phyloP scores from a whole-genome alignment of 352 stramenopile species.

The Globisporangium megalacanthum region DNA sequence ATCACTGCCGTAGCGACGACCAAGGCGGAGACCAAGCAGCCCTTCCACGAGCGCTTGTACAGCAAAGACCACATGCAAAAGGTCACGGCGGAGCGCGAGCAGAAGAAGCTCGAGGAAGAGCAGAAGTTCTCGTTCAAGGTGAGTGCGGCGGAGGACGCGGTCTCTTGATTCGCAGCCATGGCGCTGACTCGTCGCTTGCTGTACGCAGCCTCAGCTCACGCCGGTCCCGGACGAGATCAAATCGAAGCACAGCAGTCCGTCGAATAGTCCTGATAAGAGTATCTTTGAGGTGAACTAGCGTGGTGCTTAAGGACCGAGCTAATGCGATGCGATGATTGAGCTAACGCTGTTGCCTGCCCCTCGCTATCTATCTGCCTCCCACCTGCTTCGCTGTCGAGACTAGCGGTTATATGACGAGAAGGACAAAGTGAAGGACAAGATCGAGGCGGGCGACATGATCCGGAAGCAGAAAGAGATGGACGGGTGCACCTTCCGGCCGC shows the following conservation, averaged over 20 bases:
- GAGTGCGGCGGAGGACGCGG: neutral
- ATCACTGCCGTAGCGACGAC: slow-evolving; percentile 18
- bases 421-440: slow-evolving; percentile 73
- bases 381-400: slow-evolving; percentile 2
- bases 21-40: slow-evolving; percentile 31
- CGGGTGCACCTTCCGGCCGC: slow-evolving; percentile 73
- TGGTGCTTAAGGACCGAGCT: slow-evolving; percentile 5
- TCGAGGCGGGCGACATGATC: slow-evolving; percentile 62
- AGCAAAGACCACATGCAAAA: slow-evolving; percentile 75
- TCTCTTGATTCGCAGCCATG: neutral
- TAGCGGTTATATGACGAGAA: slow-evolving; percentile 80
- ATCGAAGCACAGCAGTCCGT: slow-evolving; percentile 48
- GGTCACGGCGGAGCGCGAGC: slow-evolving; percentile 54
- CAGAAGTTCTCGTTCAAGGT: slow-evolving; percentile 76
- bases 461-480: slow-evolving; percentile 70
- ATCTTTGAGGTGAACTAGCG: slow-evolving; percentile 67
- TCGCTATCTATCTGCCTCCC: neutral
- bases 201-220: slow-evolving; percentile 48
- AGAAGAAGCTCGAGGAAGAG: slow-evolving; percentile 69
- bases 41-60: slow-evolving; percentile 73
- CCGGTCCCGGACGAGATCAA: slow-evolving; percentile 50
- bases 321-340: slow-evolving; percentile 9
- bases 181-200: neutral
- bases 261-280: slow-evolving; percentile 47
- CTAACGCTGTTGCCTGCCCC: slow-evolving; percentile 13